Evolutionary conservation across 805 yeast genomes (phyloP), one percentile per base, ranked within the genome.

Genomic region (Candida maesae): DNA sequence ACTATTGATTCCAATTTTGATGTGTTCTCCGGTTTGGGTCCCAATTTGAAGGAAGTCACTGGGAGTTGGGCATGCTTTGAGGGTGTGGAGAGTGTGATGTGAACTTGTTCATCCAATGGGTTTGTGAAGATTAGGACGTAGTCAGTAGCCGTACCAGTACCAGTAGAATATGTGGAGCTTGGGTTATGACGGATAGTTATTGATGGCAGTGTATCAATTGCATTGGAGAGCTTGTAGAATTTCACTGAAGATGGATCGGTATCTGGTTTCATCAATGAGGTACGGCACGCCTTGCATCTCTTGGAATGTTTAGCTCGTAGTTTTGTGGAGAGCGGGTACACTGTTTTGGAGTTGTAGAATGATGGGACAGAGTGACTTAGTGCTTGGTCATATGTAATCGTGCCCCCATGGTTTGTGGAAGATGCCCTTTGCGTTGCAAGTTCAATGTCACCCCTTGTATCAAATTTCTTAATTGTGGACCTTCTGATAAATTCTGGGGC

Each of bases 211-310:
- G 16, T 45, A 30, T 58, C 60, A 29, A 49, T 47, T 5, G 61
- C 61, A 33, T 53, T 55, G 6, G 57, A 48, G 14, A 57, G 35
- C 30, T 55, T 57, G 37, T 57, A 57, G 34, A 58, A 58, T 33
- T 55, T 58, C 3, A 46, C 47, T 3, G 60, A 56, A 3, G 36
- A 11, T 11, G 56, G 49, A 11, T 50, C 57, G 2, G 36, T 21
- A 20, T 58, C 63, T 12, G 63, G 63, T 35, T 57, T 57, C 53
- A 56, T 50, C 14, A 58, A 26, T 6, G 50, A 46, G 2, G 49
- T 35, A 7, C 63, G 50, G 32, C 63, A 58, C 6, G 59, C 51
- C 41, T 58, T 58, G 33, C 63, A 58, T 3, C 59, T 33, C 30
- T 51, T 53, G 9, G 58, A 46, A 9, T 41, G 38, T 36, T 57